Base-by-base conservation (phyloP, 108 stramenopile species). In the Nitzschia sp. region DNA sequence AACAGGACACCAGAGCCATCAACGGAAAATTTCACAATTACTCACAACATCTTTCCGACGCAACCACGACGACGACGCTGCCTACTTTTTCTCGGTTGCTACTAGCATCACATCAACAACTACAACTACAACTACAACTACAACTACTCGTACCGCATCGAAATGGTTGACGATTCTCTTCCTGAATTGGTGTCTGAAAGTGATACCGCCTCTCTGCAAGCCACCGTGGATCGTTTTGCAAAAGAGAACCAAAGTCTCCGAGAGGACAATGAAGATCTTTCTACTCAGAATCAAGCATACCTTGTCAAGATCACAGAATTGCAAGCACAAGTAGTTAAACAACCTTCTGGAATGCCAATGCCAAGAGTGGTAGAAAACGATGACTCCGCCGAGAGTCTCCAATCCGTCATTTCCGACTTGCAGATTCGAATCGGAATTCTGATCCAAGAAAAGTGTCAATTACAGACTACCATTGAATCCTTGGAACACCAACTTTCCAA, bases 241-340 rank as follows among this genome's bases (percentile, higher is more conserved):
- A 15, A 17, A 3, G 46, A 15, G n/a, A 48, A 48, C 46, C 46
- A 48, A 17, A 17, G 1, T 17, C 46, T 48, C 14, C 46, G 46
- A 17, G 46, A 48, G 17, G 46, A 48, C 46, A 48, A 48, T 48
- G n/a, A 48, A 2, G 46, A 48, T 48, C 46, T 48, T 17, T 17
- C n/a, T 6, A 48, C 14, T 17, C 46, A 48, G 46, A 48, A 48
- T 6, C 46, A 48, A 48, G 46, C 46, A 5, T 48, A 48, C 46
- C 46, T 48, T 17, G 46, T 17, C 46, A 48, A 15, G n/a, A 48
- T 48, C 46, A 48, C 46, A 48, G 46, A 48, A 6, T 48, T 48
- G 17, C 46, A 48, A 17, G 29, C 29, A 1, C 29, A 34, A 34
- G 29, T 34, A 1, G 46, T 48, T 48, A 17, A 15, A 2, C 46